Base-by-base conservation (phyloP, 257 asterid species). In the Nicotiana tomentosiformis region DNA sequence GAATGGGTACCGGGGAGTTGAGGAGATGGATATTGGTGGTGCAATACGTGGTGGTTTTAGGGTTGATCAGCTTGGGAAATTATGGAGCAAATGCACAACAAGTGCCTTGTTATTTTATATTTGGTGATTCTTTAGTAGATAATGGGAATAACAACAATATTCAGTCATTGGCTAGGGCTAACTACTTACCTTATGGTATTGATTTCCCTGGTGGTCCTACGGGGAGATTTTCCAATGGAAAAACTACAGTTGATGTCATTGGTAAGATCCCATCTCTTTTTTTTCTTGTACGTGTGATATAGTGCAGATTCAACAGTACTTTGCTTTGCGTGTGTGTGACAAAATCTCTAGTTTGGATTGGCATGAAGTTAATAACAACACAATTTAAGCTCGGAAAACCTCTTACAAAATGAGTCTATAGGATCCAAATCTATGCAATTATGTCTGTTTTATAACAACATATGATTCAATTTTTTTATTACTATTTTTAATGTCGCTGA, bases 61-160 rank as follows among this genome's bases (percentile, higher is more conserved):
- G 66, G 72, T 62, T 81, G 23, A 5, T 83, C 15, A 30, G 66
- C 15, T 46, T 77, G 58, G 82, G 66, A 39, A 10, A 70, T 49
- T 26, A 26, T 74, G 55, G 56, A 7, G n/a, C 66, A 30, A 72
- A 81, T 29, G 84, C 80, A n/a, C 69, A 72, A 17, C 77, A 83
- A 39, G 87, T 87, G 10, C 88, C 88, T 46, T 83, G 88, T 64
- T 83, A 72, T 69, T 87, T 85, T 79, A 67, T 87, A 10, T 87
- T 87, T 70, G 90, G 90, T 32, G 90, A 87, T 74, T 87, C 90
- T 0, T 33, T 81, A 6, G 62, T 85, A 17, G 88, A 87, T 49
- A 87, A 84, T 84, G 90, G 90, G 57, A 87, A 87, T 37, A 87
- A 87, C 70, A 87, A 87, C 70, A 15, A 68, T 66, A 80, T 85